Conservation (phyloP, 108 stramenopile genomes). For the Skeletonema menzelii region DNA sequence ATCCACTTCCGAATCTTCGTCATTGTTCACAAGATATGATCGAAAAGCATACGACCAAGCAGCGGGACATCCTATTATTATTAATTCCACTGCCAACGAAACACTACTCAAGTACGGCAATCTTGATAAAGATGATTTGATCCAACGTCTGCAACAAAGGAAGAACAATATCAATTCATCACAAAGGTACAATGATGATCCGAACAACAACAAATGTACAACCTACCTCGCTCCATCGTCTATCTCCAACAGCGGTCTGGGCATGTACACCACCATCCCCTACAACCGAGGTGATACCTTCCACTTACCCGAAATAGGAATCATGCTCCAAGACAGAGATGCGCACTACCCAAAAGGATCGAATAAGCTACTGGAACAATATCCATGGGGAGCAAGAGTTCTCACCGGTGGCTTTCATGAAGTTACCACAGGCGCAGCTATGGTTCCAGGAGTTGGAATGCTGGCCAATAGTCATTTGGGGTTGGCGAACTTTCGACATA, state of each 20-base stretch:
- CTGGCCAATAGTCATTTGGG: conserved; percentile 58
- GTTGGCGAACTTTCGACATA: conserved; percentile 37
- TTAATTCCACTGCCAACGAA: background rate
- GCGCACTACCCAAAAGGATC: background rate
- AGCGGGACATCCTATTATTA: background rate
- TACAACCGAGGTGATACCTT: background rate
- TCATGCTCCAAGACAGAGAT: conserved; percentile 15
- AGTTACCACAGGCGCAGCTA: conserved; percentile 22
- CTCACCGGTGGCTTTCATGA: conserved; percentile 24
- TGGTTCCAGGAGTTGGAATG: conserved; percentile 56
- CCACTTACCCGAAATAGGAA: conserved; percentile 23
- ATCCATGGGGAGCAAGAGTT: conserved; percentile 16
- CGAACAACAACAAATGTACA: conserved; percentile 46
- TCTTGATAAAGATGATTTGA: background rate
- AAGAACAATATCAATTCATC: background rate
- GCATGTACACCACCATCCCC: conserved; percentile 59
- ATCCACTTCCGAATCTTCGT: background rate
- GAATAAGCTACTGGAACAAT: conserved; percentile 1
- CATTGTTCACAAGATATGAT: background rate
- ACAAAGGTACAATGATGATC: background rate
- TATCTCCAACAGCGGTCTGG: conserved; percentile 69
- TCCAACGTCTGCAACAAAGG: background rate
- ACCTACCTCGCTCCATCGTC: conserved; percentile 67
- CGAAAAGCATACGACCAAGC: background rate
- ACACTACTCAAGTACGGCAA: background rate